These are phyloP conservation scores for Arabis hirsuta DNA, from an alignment of 345 rosid species.

Conservation along the genomic window DNA sequence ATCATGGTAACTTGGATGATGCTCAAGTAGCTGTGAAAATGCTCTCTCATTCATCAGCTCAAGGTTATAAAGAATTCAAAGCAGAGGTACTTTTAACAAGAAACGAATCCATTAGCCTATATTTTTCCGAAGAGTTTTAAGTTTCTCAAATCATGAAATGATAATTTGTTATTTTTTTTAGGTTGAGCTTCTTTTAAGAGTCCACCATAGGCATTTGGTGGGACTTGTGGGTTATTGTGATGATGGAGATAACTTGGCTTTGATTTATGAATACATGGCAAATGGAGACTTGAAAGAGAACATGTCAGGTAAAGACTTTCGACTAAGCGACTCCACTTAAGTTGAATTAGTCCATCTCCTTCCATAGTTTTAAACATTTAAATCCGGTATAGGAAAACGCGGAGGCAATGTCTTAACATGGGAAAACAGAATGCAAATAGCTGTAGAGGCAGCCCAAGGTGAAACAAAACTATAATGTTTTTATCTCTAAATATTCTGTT, in stretches of 20 bases:
- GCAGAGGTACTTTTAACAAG: slow-evolving; percentile 40
- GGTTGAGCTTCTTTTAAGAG: slow-evolving; percentile 54
- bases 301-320: slow-evolving; percentile 39
- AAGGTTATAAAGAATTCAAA: slow-evolving; percentile 46
- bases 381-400: slow-evolving; percentile 27
- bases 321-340: not conserved
- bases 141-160: not conserved
- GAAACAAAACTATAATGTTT: not conserved
- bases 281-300: slow-evolving; percentile 54
- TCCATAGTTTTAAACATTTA: not conserved
- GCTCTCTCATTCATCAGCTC: slow-evolving; percentile 47
- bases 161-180: slow-evolving; percentile 15
- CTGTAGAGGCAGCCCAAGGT: slow-evolving; percentile 65
- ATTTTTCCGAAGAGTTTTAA: no score
- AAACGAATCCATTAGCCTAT: no score
- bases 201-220: slow-evolving; percentile 56
- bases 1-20: slow-evolving; percentile 33
- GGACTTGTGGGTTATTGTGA: slow-evolving; percentile 56
- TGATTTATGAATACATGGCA: slow-evolving; percentile 66
- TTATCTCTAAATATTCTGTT: not conserved
- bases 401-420: slow-evolving; percentile 43
- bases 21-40: slow-evolving; percentile 42
- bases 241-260: slow-evolving; percentile 50
- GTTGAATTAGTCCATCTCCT: not conserved
- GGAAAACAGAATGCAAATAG: slow-evolving; percentile 54